These are phyloP conservation scores for Oenanthe sinensis DNA, from an alignment of 129 eudicot genomes.

Conservation along the genomic window DNA sequence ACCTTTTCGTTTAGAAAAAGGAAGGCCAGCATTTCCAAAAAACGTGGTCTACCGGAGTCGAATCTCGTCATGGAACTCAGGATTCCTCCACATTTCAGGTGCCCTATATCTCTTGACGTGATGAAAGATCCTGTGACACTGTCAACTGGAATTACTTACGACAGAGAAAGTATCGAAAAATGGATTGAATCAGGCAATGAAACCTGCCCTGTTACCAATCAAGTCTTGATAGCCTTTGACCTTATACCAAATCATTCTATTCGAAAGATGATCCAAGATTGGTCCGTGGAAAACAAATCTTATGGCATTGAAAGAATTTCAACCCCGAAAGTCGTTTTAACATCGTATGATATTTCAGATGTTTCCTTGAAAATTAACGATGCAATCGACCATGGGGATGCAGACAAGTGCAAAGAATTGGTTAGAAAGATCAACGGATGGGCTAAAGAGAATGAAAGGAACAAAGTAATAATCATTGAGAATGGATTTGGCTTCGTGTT, in stretches of 20 bases:
- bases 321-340: constrained; percentile 65
- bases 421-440: constrained; percentile 34
- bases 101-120: constrained; percentile 82
- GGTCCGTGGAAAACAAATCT: constrained; percentile 71
- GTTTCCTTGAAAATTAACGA: constrained; percentile 25
- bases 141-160: constrained; percentile 84
- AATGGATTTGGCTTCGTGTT: constrained; percentile 52
- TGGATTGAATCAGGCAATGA: constrained; percentile 62
- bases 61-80: constrained; percentile 36
- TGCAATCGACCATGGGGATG: constrained; percentile 24
- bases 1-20: constrained; percentile 53
- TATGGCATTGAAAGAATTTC: constrained; percentile 76
- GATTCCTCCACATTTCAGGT: constrained; percentile 68
- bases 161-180: constrained; percentile 78
- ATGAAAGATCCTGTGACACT: constrained; percentile 96
- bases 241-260: constrained; percentile 64
- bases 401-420: constrained; percentile 31
- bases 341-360: constrained; percentile 38
- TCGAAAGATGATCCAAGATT: constrained; percentile 83
- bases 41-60: constrained; percentile 17
- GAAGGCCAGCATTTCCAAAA: constrained; percentile 25
- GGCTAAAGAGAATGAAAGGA: constrained; percentile 72
- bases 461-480: constrained; percentile 39
- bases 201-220: constrained; percentile 84
- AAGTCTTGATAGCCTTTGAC: constrained; percentile 36